phyloP scores from a whole-genome alignment of 805 yeast genomes.

The Kregervanrija pseudodelftensis region DNA sequence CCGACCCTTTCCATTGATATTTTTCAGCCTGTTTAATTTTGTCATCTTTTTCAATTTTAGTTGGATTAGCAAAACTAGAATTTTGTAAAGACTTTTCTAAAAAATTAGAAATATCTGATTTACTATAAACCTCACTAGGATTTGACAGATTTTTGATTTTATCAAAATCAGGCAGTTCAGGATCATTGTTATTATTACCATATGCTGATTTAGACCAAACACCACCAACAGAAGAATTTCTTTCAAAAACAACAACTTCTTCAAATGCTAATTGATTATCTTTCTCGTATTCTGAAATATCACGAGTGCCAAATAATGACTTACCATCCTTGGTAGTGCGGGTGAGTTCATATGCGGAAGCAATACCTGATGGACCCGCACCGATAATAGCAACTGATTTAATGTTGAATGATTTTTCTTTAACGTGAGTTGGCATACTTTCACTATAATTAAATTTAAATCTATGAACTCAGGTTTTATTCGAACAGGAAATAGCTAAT shows the following conservation, averaged over 20 bases:
- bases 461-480: too few relatives aligned
- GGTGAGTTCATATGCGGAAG: not conserved
- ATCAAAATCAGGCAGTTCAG: constrained; percentile 14
- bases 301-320: not conserved
- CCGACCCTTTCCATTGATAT: constrained; percentile 12
- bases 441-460: too few relatives aligned
- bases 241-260: constrained; percentile 34
- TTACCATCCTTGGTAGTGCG: not conserved
- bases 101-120: not conserved
- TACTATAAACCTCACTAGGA: constrained; percentile 3
- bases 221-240: constrained; percentile 32
- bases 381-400: constrained; percentile 5
- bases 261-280: constrained; percentile 18
- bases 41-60: not conserved
- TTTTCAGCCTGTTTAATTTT: not conserved
- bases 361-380: constrained; percentile 6
- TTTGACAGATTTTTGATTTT: constrained; percentile 10
- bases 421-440: too few relatives aligned
- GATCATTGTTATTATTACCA: constrained; percentile 7
- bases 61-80: not conserved
- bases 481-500: too few relatives aligned
- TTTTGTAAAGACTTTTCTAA: not conserved
- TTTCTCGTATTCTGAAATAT: too few relatives aligned
- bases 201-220: constrained; percentile 26
- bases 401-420: not conserved